A percentile compares a stretch with the other conserved stretches of the same genome.
phyloP scores from a whole-genome alignment of 1,284 basidiomycete genomes.

The Takashimella koratensis region DNA sequence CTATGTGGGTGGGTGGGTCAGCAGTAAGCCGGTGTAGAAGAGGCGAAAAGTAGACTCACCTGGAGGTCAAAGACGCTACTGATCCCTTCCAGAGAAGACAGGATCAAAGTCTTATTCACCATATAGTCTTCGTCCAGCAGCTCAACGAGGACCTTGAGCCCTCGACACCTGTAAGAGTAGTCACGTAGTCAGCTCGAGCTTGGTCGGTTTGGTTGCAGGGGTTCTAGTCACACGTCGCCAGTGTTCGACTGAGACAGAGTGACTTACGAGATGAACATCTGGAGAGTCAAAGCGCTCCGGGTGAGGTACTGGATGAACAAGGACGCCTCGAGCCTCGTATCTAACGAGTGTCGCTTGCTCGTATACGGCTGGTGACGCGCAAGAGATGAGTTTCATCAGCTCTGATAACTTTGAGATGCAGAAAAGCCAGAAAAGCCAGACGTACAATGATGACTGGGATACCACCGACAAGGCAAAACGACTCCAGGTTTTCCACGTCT shows the following conservation, averaged over 20 bases:
- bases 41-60: slow-evolving; percentile 21
- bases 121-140: slow-evolving; percentile 93
- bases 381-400: slow-evolving; percentile 6
- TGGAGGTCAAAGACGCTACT: slow-evolving; percentile 88
- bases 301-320: slow-evolving; percentile 89
- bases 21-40: not conserved
- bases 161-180: slow-evolving; percentile 66
- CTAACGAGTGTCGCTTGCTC: slow-evolving; percentile 87
- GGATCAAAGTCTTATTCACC: slow-evolving; percentile 83
- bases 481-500: slow-evolving; percentile 84
- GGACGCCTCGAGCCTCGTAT: slow-evolving; percentile 91
- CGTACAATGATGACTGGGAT: slow-evolving; percentile 87
- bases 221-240: too few species aligned
- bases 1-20: slow-evolving; percentile 47
- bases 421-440: too few species aligned
- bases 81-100: slow-evolving; percentile 90
- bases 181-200: too few species aligned
- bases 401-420: too few species aligned
- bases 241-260: slow-evolving; percentile 3
- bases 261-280: slow-evolving; percentile 95
- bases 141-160: slow-evolving; percentile 88
- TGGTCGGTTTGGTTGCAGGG: too few species aligned
- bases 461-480: slow-evolving; percentile 89
- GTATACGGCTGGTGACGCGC: slow-evolving; percentile 61
- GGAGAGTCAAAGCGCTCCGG: slow-evolving; percentile 84